Evolutionary conservation across 495 filamentous ascomycete species (phyloP).

Genomic region (Xeromyces bisporus): DNA sequence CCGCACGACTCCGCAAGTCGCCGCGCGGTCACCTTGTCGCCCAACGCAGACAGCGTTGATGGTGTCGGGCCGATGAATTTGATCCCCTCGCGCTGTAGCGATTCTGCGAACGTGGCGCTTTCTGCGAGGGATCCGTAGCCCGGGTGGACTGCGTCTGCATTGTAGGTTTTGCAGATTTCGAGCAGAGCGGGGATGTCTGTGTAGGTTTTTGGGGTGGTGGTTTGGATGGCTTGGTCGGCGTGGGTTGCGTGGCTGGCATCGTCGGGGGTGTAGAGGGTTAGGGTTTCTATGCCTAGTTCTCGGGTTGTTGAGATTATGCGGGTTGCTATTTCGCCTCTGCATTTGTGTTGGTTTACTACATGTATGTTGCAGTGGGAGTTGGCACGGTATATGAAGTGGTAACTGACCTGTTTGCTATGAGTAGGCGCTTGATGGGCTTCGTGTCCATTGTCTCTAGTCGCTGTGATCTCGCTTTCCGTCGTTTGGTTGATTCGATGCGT

Average conservation of each 20-base stretch:
- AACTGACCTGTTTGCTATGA: background rate
- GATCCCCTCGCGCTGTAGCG: slow-evolving; percentile 32
- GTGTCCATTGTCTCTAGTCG: no score
- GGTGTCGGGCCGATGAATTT: slow-evolving; percentile 38
- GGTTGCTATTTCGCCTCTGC: background rate
- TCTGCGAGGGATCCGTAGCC: slow-evolving; percentile 50
- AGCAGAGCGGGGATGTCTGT: slow-evolving; percentile 32
- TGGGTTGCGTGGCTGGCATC: background rate
- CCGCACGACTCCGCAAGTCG: slow-evolving; percentile 33
- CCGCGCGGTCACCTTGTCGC: slow-evolving; percentile 41
- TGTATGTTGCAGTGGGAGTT: background rate
- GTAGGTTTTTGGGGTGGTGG: slow-evolving; percentile 35
- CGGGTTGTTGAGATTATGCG: background rate
- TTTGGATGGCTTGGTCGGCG: slow-evolving; percentile 13
- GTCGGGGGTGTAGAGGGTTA: background rate
- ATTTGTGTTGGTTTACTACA: no score
- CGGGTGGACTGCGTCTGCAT: slow-evolving; percentile 41
- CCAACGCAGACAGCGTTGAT: slow-evolving; percentile 32
- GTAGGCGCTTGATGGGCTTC: background rate
- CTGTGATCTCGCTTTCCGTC: no score
- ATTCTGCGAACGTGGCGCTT: slow-evolving; percentile 36
- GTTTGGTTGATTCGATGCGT: no score
- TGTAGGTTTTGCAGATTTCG: slow-evolving; percentile 26
- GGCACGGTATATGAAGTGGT: background rate
- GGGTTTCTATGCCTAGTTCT: background rate